These are phyloP conservation scores for Athelia sp. DNA, from an alignment of 1,284 basidiomycete genomes.

Conservation along the genomic window DNA sequence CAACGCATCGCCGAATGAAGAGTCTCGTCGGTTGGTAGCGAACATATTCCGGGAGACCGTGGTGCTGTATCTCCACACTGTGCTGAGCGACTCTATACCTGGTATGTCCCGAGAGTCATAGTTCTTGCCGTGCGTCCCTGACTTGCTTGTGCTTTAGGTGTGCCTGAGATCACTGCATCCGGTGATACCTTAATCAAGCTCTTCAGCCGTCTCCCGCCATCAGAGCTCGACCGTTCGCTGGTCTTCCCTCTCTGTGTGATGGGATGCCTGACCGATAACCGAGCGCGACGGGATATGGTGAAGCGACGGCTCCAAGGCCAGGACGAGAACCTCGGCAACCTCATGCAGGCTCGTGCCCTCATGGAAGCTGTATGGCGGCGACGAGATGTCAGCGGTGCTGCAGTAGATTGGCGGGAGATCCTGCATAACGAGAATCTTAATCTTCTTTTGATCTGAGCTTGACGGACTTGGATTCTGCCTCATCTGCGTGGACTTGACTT, in stretches of 20 bases:
- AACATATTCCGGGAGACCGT: conserved; percentile 66
- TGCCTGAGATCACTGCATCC: conserved; percentile 63
- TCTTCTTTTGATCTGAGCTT: conserved; percentile 47
- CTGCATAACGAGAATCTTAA: conserved; percentile 49
- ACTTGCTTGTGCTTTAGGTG: conserved; percentile 37
- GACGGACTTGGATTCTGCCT: not conserved
- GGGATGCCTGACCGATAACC: conserved; percentile 66
- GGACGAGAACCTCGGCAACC: conserved; percentile 58
- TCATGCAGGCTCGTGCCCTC: conserved; percentile 51
- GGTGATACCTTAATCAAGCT: conserved; percentile 50
- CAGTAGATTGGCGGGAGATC: conserved; percentile 61
- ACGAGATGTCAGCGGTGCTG: conserved; percentile 45
- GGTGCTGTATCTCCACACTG: conserved; percentile 64
- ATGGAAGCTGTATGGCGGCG: conserved; percentile 68
- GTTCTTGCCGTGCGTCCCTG: not conserved
- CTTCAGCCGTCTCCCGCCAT: conserved; percentile 47
- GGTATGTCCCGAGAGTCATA: conserved; percentile 37
- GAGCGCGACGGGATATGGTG: conserved; percentile 52
- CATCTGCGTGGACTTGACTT: too few species aligned
- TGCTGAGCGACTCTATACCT: conserved; percentile 62
- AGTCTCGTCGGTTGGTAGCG: conserved; percentile 42
- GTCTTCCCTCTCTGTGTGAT: conserved; percentile 70
- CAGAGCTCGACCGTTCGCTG: conserved; percentile 58
- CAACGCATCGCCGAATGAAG: conserved; percentile 30
- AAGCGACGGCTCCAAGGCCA: conserved; percentile 49